A percentile compares a stretch with the other conserved stretches of the same genome.
These are phyloP conservation scores for Heterobasidion annosum DNA, from an alignment of 1,284 basidiomycete genomes.

Conservation along the genomic window DNA sequence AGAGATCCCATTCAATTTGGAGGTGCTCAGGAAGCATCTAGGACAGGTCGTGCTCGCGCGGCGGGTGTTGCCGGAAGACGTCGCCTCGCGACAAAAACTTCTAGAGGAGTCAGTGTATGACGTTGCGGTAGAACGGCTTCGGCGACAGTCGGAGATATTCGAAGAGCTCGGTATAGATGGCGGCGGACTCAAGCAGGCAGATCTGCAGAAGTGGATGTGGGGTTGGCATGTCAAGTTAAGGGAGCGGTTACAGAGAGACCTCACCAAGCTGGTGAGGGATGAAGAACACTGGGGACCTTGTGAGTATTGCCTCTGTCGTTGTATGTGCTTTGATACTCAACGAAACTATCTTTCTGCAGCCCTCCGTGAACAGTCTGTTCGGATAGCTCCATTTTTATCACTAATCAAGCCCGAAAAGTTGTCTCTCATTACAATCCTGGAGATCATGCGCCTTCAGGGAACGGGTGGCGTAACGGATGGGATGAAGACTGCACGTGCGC, in stretches of 20 bases:
- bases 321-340: not conserved
- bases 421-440: slow-evolving; percentile 85
- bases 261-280: slow-evolving; percentile 36
- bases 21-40: slow-evolving; percentile 61
- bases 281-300: slow-evolving; percentile 23
- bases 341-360: not conserved
- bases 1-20: slow-evolving; percentile 65
- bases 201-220: slow-evolving; percentile 82
- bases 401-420: slow-evolving; percentile 75
- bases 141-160: slow-evolving; percentile 56
- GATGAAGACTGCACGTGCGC: slow-evolving; percentile 85
- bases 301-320: not conserved
- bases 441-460: slow-evolving; percentile 81
- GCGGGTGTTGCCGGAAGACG: slow-evolving; percentile 53
- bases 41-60: slow-evolving; percentile 53
- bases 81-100: slow-evolving; percentile 70
- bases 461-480: slow-evolving; percentile 75
- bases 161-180: slow-evolving; percentile 47
- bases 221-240: slow-evolving; percentile 72
- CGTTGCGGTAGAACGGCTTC: slow-evolving; percentile 67
- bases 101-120: slow-evolving; percentile 83
- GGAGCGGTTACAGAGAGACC: slow-evolving; percentile 44
- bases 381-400: slow-evolving; percentile 58
- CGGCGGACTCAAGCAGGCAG: slow-evolving; percentile 38
- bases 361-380: not conserved